These are phyloP conservation scores for Colletotrichum trifolii DNA, from an alignment of 2,329 filamentous ascomycete genomes.

Conservation along the genomic window DNA sequence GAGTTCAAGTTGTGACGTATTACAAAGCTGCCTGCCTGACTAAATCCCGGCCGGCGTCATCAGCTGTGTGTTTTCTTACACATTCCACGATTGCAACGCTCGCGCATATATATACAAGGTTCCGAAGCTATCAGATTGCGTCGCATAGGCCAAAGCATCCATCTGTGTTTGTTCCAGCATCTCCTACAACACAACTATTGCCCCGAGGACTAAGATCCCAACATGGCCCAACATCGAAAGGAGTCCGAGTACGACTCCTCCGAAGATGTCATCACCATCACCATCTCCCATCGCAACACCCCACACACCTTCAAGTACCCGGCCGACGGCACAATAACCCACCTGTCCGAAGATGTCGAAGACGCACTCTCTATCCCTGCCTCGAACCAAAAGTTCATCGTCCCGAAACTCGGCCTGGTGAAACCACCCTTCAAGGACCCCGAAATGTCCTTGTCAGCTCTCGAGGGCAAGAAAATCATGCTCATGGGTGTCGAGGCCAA, in stretches of 20 bases:
- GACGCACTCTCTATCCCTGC: slow-evolving; percentile 67
- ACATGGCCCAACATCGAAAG: slow-evolving; percentile 36
- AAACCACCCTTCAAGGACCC: slow-evolving; percentile 73
- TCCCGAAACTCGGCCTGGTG: slow-evolving; percentile 72
- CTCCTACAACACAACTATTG: not conserved
- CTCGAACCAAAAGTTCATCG: slow-evolving; percentile 75
- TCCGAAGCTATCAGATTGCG: not conserved
- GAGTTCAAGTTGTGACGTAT: slow-evolving; percentile 46
- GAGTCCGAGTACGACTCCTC: slow-evolving; percentile 32
- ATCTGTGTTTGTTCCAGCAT: not conserved
- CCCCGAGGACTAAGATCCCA: not conserved
- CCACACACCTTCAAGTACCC: slow-evolving; percentile 57
- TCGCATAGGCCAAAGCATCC: not conserved
- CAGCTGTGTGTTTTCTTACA: slow-evolving; percentile 26
- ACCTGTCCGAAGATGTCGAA: slow-evolving; percentile 70
- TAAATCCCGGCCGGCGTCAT: slow-evolving; percentile 39
- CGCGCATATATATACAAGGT: slow-evolving; percentile 14
- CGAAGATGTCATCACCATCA: slow-evolving; percentile 52
- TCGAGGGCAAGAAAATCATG: slow-evolving; percentile 69
- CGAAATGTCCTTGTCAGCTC: slow-evolving; percentile 56
- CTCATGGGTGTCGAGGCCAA: slow-evolving; percentile 72
- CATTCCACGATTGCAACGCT: slow-evolving; percentile 16
- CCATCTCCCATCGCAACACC: slow-evolving; percentile 58
- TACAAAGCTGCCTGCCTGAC: slow-evolving; percentile 53
- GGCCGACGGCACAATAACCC: slow-evolving; percentile 60